These are phyloP conservation scores for Phytophthora uliginosa DNA, from an alignment of 352 stramenopile species.

Conservation along the genomic window DNA sequence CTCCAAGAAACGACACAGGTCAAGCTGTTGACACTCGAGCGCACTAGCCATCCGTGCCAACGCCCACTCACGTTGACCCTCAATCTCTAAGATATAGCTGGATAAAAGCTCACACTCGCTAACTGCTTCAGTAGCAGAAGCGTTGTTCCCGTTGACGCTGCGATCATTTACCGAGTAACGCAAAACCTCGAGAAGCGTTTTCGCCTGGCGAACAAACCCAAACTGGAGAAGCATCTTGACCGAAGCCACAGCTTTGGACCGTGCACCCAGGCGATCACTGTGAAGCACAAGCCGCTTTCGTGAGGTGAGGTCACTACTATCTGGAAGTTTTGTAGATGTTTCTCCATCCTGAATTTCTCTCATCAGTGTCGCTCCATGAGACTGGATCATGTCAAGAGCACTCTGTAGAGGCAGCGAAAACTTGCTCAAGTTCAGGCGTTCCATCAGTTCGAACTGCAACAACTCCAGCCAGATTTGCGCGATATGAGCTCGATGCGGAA, in stretches of 20 bases:
- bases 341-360: slow-evolving; percentile 53
- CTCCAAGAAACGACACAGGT: slow-evolving; percentile 39
- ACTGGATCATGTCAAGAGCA: slow-evolving; percentile 63
- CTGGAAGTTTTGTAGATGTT: neutral
- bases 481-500: slow-evolving; percentile 37
- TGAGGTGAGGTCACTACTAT: slow-evolving; percentile 4
- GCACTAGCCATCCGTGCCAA: slow-evolving; percentile 30
- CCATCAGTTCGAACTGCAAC: slow-evolving; percentile 53
- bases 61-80: slow-evolving; percentile 39
- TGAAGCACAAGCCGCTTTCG: slow-evolving; percentile 39
- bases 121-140: neutral
- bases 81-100: slow-evolving; percentile 48
- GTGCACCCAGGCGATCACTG: slow-evolving; percentile 27
- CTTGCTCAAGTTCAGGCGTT: slow-evolving; percentile 53
- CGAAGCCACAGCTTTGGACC: slow-evolving; percentile 39
- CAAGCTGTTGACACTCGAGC: slow-evolving; percentile 27
- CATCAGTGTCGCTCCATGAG: slow-evolving; percentile 44
- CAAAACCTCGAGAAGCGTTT: slow-evolving; percentile 60
- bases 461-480: slow-evolving; percentile 72
- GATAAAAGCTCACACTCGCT: slow-evolving; percentile 33
- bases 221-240: slow-evolving; percentile 54
- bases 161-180: slow-evolving; percentile 17
- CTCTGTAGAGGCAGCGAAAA: slow-evolving; percentile 61
- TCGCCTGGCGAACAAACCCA: slow-evolving; percentile 69
- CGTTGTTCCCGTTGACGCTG: slow-evolving; percentile 2